A percentile compares a stretch with the other conserved stretches of the same genome.
Evolutionary conservation across 805 yeast genomes (phyloP).

Genomic region (Candida sithepensis): DNA sequence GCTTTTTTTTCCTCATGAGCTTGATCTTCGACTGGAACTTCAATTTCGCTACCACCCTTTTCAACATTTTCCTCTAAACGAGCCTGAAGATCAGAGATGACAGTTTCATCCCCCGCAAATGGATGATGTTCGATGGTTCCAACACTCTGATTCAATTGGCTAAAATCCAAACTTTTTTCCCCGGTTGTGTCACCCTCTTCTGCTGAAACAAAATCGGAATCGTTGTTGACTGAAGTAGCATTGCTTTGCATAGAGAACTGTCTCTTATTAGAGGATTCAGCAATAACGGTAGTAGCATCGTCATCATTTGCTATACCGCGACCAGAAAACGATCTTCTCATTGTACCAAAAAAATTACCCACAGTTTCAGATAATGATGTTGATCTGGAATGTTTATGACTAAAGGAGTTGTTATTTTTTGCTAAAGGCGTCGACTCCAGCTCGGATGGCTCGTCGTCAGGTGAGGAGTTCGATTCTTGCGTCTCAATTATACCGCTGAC

Average conservation of each 20-base stretch:
- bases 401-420: background rate
- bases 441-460: background rate
- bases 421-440: background rate
- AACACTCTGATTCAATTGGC: slow-evolving; percentile 6
- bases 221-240: slow-evolving; percentile 26
- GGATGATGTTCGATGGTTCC: slow-evolving; percentile 10
- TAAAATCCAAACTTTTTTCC: slow-evolving; percentile 3
- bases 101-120: slow-evolving; percentile 11
- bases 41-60: background rate
- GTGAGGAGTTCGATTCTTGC: background rate
- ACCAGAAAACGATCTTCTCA: slow-evolving; percentile 12
- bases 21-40: background rate
- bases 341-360: slow-evolving; percentile 18
- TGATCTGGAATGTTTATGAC: slow-evolving; percentile 5
- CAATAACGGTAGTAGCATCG: background rate
- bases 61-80: too few species aligned
- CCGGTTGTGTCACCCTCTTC: slow-evolving; percentile 23
- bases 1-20: background rate
- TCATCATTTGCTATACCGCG: slow-evolving; percentile 2
- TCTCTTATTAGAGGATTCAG: slow-evolving; percentile 8
- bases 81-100: slow-evolving; percentile 4
- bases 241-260: slow-evolving; percentile 23
- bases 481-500: background rate
- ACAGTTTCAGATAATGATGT: slow-evolving; percentile 18
- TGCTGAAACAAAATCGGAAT: slow-evolving; percentile 32